A percentile compares a stretch with the other conserved stretches of the same genome.
Evolutionary conservation across 257 asterid species (phyloP).

Genomic region (Petunia secreta): DNA sequence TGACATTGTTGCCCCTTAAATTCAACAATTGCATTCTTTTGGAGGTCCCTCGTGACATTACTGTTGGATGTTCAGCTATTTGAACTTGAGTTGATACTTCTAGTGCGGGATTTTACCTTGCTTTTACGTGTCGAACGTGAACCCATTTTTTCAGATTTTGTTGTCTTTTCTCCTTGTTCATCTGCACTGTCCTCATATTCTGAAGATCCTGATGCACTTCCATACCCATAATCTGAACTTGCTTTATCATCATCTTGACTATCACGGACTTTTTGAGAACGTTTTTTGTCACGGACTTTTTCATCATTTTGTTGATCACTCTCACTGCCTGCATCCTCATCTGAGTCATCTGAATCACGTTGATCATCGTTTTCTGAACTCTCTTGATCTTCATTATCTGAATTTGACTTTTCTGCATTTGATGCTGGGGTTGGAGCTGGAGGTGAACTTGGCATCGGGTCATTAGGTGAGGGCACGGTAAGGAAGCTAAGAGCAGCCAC

Average conservation of each 20-base stretch:
- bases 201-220: slow-evolving; percentile 13
- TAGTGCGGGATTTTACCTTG: slow-evolving; percentile 18
- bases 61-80: slow-evolving; percentile 19
- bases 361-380: slow-evolving; percentile 35
- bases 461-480: slow-evolving; percentile 56
- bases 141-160: background rate
- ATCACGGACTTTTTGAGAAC: background rate
- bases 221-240: slow-evolving; percentile 27
- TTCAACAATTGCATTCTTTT: background rate
- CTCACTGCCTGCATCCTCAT: background rate
- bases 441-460: slow-evolving; percentile 44
- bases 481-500: slow-evolving; percentile 71
- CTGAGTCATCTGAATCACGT: slow-evolving; percentile 24
- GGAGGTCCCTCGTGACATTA: background rate
- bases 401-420: slow-evolving; percentile 18
- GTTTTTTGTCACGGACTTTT: background rate
- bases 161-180: background rate
- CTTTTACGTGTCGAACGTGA: slow-evolving; percentile 8
- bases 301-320: background rate
- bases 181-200: slow-evolving; percentile 5
- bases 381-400: slow-evolving; percentile 29
- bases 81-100: slow-evolving; percentile 27
- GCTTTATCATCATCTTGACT: slow-evolving; percentile 21
- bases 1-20: slow-evolving; percentile 19
- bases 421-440: slow-evolving; percentile 32